Evolutionary conservation across 768 basidiomycete genomes (phyloP), one percentile per base, ranked within the genome.

Genomic region (Termitomyces sp.): DNA sequence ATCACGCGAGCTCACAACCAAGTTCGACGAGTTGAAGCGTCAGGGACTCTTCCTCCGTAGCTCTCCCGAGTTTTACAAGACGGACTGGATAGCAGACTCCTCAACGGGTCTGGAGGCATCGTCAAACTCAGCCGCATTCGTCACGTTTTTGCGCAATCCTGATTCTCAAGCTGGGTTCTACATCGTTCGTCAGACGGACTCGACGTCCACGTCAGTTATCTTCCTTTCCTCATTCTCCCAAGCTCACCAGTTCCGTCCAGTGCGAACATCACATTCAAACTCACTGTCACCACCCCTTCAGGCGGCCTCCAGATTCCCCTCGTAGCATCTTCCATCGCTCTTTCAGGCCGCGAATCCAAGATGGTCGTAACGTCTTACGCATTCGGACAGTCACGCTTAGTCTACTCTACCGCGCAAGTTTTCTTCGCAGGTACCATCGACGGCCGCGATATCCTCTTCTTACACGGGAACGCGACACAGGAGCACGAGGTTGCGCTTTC

Each of bases 11-110:
- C 66, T 92, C 42, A 83, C 82, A 0, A 68, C 77, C 5, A 94
- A 94, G 68, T 89, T 79, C 69, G 77, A 83, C 56, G 92, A 94
- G 64, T 74, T 94, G 51, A 94, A 92, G 68, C 79, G 84, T 20
- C 83, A 93, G 65, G 86, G 81, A 18, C 68, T 92, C 18, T 94
- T 94, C 77, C 70, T 93, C 20, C 84, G 92, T 28, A 88, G 86
- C 61, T 87, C 88, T 0, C 85, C 82, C 0, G 87, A 88, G 48
- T 90, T 93, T 67, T 82, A 84, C 70, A 88, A 92, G 72, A 94
- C 91, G 0, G 80, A 90, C 60, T 82, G 85, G 78, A 73, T 91
- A 22, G 86, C 83, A 4, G 81, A 89, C 63, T 77, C 82, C 24
- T 80, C 76, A 24, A 80, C 75, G 13, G 83, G 83, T 2, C 67